A percentile compares a stretch with the other conserved stretches of the same genome.
Evolutionary conservation across 768 basidiomycete genomes (phyloP).

Genomic region (Russula emetica): DNA sequence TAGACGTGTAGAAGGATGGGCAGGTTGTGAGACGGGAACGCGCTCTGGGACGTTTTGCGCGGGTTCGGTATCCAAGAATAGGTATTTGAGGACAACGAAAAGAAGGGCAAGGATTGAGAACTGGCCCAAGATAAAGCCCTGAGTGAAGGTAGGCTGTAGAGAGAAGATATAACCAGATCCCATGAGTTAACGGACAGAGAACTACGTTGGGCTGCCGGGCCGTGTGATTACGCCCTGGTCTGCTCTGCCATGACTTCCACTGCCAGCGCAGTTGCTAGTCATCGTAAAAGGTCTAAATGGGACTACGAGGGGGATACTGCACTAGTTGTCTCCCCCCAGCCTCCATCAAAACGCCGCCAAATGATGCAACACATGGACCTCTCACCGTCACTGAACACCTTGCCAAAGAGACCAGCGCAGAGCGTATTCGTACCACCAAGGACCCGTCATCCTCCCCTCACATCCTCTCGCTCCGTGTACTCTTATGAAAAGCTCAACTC

Average conservation of each 20-base stretch:
- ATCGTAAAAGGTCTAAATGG: slow-evolving; percentile 78
- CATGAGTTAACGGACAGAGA: background rate
- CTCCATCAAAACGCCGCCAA: slow-evolving; percentile 51
- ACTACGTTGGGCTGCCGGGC: slow-evolving; percentile 1
- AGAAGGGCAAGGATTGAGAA: slow-evolving; percentile 78
- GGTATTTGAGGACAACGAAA: slow-evolving; percentile 82
- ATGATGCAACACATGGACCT: slow-evolving; percentile 38
- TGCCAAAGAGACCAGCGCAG: slow-evolving; percentile 26
- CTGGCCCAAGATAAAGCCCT: slow-evolving; percentile 90
- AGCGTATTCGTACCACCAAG: slow-evolving; percentile 75
- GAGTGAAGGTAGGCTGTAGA: slow-evolving; percentile 87
- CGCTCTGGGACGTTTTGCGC: slow-evolving; percentile 43
- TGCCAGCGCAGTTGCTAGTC: slow-evolving; percentile 35
- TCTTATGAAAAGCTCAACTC: slow-evolving; percentile 92
- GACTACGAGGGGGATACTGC: slow-evolving; percentile 44
- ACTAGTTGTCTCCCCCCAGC: slow-evolving; percentile 37
- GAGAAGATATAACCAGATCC: slow-evolving; percentile 58
- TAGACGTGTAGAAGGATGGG: background rate
- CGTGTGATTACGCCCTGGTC: background rate
- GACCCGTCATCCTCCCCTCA: slow-evolving; percentile 70
- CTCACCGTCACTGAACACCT: slow-evolving; percentile 28
- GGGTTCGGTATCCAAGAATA: slow-evolving; percentile 81
- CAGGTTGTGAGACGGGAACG: slow-evolving; percentile 5
- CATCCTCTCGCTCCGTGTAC: slow-evolving; percentile 89
- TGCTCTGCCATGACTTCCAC: slow-evolving; percentile 3